These are phyloP conservation scores for Camillea tinctor DNA, from an alignment of 2,329 filamentous ascomycete species.

Conservation along the genomic window DNA sequence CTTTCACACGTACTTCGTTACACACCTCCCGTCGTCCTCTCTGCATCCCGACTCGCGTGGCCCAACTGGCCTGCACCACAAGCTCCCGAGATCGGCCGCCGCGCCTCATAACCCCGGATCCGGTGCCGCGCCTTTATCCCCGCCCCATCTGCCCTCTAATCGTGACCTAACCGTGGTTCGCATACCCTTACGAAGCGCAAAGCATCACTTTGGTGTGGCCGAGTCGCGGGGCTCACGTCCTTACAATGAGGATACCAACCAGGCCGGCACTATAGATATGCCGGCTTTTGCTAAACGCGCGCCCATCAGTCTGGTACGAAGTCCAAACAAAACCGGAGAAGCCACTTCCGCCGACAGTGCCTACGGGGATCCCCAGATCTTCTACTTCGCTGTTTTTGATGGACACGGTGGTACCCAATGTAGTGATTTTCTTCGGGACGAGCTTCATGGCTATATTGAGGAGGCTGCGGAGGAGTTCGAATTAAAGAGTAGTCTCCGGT, in stretches of 20 bases:
- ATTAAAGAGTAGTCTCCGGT: conserved; percentile 70
- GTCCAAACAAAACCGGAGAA: conserved; percentile 50
- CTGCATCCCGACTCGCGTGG: conserved; percentile 80
- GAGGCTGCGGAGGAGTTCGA: conserved; percentile 74
- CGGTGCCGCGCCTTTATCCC: conserved; percentile 56
- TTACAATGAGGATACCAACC: conserved; percentile 92
- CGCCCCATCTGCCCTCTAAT: conserved; percentile 56
- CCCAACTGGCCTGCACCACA: conserved; percentile 68
- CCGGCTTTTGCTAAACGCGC: conserved; percentile 87
- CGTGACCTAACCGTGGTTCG: conserved; percentile 90
- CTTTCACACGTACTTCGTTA: conserved; percentile 98
- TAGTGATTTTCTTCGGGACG: conserved; percentile 79
- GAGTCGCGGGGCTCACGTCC: conserved; percentile 77
- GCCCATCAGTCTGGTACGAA: conserved; percentile 60
- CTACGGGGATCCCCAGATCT: conserved; percentile 89
- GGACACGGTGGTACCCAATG: conserved; percentile 91
- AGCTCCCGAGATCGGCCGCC: conserved; percentile 81
- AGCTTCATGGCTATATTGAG: conserved; percentile 87
- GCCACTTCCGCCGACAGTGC: conserved; percentile 72
- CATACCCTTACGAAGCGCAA: conserved; percentile 88
- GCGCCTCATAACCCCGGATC: conserved; percentile 66
- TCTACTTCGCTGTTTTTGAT: conserved; percentile 97
- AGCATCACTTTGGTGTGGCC: conserved; percentile 89
- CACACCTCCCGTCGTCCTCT: conserved; percentile 89
- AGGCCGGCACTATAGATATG: conserved; percentile 89